Base-by-base conservation (phyloP, 495 filamentous ascomycete species). In the Zalerion maritima region DNA sequence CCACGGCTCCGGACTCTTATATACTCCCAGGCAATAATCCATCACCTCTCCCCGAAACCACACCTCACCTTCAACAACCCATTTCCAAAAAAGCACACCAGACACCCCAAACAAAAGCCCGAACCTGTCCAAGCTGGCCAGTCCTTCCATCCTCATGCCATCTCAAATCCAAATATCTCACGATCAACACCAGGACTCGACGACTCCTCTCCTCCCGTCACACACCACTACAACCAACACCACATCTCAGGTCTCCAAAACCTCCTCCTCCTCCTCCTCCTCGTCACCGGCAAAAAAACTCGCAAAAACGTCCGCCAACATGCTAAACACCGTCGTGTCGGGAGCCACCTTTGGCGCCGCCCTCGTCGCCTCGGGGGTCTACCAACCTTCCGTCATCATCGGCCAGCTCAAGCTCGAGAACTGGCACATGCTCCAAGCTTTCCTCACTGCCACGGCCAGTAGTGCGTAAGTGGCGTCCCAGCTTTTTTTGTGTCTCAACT, bases 391-490 rank as follows among this genome's bases (percentile, higher is more conserved):
- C 9, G 51, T 64, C 36, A 71, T 75, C 36, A 32, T 67, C 27
- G 43, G 42, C 1, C 69, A 75, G 42, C 58, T 75, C 50, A 46
- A 43, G 14, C 52, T 73, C 5, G 37, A 50, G 20, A 59, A 67
- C 49, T 71, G 63, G 43, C 62, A 66, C 32, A 73, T 75, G 70
- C 42, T 71, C 17, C 56, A 69, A 38, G 57, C 60, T 1, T 75
- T 75, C 34, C 45, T 72, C 2, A 50, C 60, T 18, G 70, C 68
- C 4, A 56, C 65, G 4, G 66, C 58, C 9, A 55, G 47, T 28
- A 65, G 59, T 50, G 61, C 64, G 69, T 72, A 62, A 33, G 67
- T 54, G 19, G 9, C 26, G 11, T 14, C n/a, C n/a, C 9, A 20
- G 9, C 12, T 30, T 23, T 19, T 14, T 16, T 14, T 14, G 14